Evolutionary conservation across 2,329 filamentous ascomycete species (phyloP).

Genomic region (Gnomoniopsis sp.): DNA sequence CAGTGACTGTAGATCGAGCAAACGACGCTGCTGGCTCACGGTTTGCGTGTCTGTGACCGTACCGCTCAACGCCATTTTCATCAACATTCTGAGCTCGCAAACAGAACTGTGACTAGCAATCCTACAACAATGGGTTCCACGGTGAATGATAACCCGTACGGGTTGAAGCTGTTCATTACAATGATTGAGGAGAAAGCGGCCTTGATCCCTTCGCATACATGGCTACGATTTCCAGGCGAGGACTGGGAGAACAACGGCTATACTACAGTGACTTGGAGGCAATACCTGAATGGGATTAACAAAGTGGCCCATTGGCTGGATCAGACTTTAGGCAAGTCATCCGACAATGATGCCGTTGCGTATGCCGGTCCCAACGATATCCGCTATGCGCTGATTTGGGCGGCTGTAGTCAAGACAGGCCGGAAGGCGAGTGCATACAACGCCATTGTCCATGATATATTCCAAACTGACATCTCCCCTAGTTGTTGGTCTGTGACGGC

Average conservation of each 20-base stretch:
- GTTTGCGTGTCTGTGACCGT: no score
- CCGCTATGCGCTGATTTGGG: not conserved
- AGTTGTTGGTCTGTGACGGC: not conserved
- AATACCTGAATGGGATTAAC: not conserved
- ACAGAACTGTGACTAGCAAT: no score
- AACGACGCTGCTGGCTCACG: no score
- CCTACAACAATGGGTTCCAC: not conserved
- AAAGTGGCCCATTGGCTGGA: not conserved
- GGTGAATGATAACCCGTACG: not conserved
- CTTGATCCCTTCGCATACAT: not conserved
- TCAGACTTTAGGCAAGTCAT: not conserved
- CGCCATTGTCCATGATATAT: not conserved
- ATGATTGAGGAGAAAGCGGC: not conserved
- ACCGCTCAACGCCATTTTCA: no score
- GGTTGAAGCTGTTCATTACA: not conserved
- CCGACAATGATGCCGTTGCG: not conserved
- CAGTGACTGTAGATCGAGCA: no score
- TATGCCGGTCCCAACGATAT: slow-evolving; percentile 1
- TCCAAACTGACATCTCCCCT: not conserved
- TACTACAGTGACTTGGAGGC: not conserved
- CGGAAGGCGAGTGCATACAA: not conserved
- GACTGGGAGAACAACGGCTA: not conserved
- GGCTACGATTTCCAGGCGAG: not conserved
- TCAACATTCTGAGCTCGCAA: no score
- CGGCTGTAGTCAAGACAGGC: not conserved